phyloP scores from a whole-genome alignment of 2,329 filamentous ascomycete genomes.

The Fusarium sp. region DNA sequence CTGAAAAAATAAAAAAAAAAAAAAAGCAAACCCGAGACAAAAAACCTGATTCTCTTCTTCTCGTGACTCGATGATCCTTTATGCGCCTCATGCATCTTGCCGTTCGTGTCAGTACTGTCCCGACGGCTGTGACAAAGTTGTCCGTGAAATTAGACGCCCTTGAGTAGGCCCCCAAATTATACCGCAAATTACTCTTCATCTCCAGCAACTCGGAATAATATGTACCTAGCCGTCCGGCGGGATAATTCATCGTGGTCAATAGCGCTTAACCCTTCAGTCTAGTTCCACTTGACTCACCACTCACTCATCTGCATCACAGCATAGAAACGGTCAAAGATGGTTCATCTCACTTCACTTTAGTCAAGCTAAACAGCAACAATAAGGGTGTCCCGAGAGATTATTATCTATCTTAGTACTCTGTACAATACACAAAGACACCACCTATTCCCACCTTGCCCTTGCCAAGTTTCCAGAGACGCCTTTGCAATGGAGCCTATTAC shows the following conservation, averaged over 20 bases:
- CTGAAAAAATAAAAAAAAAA: conserved; percentile 11
- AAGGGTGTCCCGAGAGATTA: not conserved
- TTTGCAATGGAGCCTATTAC: conserved; percentile 8
- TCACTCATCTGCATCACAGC: not conserved
- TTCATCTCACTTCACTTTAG: not conserved
- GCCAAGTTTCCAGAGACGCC: conserved; percentile 7
- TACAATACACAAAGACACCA: not conserved
- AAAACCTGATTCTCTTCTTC: not conserved
- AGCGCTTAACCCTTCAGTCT: conserved; percentile 4
- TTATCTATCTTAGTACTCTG: not conserved
- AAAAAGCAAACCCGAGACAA: not conserved
- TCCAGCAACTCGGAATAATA: not conserved
- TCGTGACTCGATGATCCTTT: not conserved
- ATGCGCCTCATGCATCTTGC: conserved; percentile 3
- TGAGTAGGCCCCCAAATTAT: not conserved
- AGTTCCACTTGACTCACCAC: conserved; percentile 1
- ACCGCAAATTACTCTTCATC: conserved; percentile 15
- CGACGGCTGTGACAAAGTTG: not conserved
- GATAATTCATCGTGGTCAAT: not conserved
- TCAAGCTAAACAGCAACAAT: not conserved
- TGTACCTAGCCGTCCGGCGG: not conserved
- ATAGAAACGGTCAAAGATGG: not conserved
- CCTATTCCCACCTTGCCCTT: conserved; percentile 3
- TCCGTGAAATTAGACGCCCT: not conserved
- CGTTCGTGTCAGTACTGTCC: not conserved